Evolutionary conservation across 768 basidiomycete species (phyloP).

Genomic region (Boletus subparvulus): DNA sequence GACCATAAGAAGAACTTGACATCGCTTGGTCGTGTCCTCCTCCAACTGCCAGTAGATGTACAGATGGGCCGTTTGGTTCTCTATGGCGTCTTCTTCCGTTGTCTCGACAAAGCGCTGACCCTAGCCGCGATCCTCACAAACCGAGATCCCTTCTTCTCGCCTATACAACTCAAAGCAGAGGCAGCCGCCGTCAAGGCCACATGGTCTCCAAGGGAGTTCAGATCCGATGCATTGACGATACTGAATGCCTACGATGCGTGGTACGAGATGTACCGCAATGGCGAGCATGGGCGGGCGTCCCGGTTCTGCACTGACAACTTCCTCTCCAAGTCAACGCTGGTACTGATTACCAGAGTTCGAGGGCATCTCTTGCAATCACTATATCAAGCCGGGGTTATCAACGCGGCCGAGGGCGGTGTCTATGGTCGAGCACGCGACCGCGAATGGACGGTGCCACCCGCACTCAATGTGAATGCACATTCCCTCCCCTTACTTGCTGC

Average conservation of each 20-base stretch:
- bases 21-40: slow-evolving; percentile 81
- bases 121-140: slow-evolving; percentile 90
- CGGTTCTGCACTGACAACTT: slow-evolving; percentile 84
- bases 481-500: slow-evolving; percentile 78
- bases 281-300: slow-evolving; percentile 66
- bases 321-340: slow-evolving; percentile 79
- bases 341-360: slow-evolving; percentile 80
- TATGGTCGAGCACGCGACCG: slow-evolving; percentile 32
- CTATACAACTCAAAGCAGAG: slow-evolving; percentile 70
- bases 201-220: slow-evolving; percentile 78
- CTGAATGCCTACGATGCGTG: slow-evolving; percentile 81
- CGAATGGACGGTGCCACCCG: slow-evolving; percentile 52
- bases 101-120: slow-evolving; percentile 82
- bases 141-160: slow-evolving; percentile 88
- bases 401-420: slow-evolving; percentile 70
- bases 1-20: slow-evolving; percentile 76
- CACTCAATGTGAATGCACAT: slow-evolving; percentile 70
- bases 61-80: slow-evolving; percentile 88
- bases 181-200: slow-evolving; percentile 71
- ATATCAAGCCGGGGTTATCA: slow-evolving; percentile 77
- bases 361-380: slow-evolving; percentile 73
- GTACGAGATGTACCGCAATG: slow-evolving; percentile 66
- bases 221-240: slow-evolving; percentile 80
- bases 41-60: slow-evolving; percentile 87
- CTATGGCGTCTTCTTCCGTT: slow-evolving; percentile 90